Evolutionary conservation across 768 basidiomycete genomes (phyloP), one percentile per base, ranked within the genome.

Genomic region (Podaxis sp.): DNA sequence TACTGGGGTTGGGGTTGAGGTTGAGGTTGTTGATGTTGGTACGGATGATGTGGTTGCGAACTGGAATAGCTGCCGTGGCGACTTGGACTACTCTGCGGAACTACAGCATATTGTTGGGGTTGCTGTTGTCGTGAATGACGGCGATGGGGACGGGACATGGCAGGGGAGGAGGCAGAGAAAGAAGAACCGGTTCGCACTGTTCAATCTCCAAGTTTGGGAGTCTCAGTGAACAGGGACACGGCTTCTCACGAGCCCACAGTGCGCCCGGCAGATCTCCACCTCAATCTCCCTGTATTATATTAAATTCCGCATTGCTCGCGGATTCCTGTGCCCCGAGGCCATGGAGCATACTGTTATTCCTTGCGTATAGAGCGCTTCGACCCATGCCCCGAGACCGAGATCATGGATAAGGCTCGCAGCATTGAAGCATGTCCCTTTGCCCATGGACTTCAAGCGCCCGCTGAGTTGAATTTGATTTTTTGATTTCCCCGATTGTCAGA

Each of bases 91-190:
- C 85, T 84, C 69, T 86, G 87, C 0, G 89, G 87, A 4, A 90
- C 87, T 40, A 85, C 82, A 63, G 88, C 82, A 73, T 91, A 90
- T 36, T 57, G 56, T 13, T 83, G 80, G 60, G 84, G 82, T 49
- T 78, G 73, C 37, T 75, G 82, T 54, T 80, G 77, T 19, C 80
- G 81, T 38, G 80, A 65, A 51, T 70, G 71, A 52, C 76, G 73
- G 63, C 76, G 73, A 60, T 72, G 72, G 33, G 74, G 71, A 68
- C 74, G 76, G 66, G 78, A 78, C 77, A 78, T 78, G 69, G 64
- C 46, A 63, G 67, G 41, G 61, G 55, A 61, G 50, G 52, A 33
- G 59, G 51, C 50, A 59, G 51, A 57, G 63, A 57, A 55, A 56
- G 53, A 61, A 13, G n/a, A 61, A 61, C 61, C 57, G n/a, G n/a